Evolutionary conservation across 352 stramenopile species (phyloP).

Genomic region (Pythium biforme): DNA sequence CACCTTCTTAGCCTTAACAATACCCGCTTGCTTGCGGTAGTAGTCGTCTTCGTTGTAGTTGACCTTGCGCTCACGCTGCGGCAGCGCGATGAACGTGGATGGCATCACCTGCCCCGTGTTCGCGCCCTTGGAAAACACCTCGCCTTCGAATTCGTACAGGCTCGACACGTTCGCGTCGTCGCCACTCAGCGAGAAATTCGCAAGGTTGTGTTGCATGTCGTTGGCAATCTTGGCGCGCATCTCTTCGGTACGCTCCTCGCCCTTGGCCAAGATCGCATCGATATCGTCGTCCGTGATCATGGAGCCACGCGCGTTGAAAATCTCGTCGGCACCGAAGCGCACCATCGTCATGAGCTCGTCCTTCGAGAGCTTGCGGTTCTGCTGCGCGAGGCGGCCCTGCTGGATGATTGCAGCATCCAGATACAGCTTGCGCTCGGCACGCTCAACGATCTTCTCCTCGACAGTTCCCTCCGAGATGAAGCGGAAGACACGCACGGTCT

Average conservation of each 20-base stretch:
- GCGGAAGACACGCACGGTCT: slow-evolving; percentile 98
- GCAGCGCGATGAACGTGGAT: slow-evolving; percentile 89
- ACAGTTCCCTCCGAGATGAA: slow-evolving; percentile 98
- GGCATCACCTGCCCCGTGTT: slow-evolving; percentile 77
- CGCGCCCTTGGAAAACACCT: slow-evolving; percentile 85
- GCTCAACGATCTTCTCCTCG: slow-evolving; percentile 99
- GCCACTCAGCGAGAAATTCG: slow-evolving; percentile 93
- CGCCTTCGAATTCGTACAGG: slow-evolving; percentile 89
- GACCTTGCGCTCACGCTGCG: slow-evolving; percentile 84
- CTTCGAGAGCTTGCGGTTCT: slow-evolving; percentile 93
- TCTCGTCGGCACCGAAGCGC: slow-evolving; percentile 85
- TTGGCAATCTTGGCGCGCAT: slow-evolving; percentile 87
- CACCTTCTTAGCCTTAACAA: slow-evolving; percentile 84
- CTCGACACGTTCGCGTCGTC: slow-evolving; percentile 86
- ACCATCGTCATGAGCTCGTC: slow-evolving; percentile 98
- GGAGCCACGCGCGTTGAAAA: slow-evolving; percentile 84
- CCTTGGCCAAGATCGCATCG: slow-evolving; percentile 89
- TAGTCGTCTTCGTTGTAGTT: slow-evolving; percentile 98
- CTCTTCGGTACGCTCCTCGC: slow-evolving; percentile 87
- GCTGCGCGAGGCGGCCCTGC: slow-evolving; percentile 94
- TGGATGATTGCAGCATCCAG: slow-evolving; percentile 99
- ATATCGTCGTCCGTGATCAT: slow-evolving; percentile 94
- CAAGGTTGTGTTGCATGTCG: slow-evolving; percentile 95
- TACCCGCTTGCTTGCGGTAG: slow-evolving; percentile 86
- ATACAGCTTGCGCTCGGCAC: slow-evolving; percentile 98